Conservation (phyloP, 2,329 filamentous ascomycete genomes). For the Xylariales sp. region DNA sequence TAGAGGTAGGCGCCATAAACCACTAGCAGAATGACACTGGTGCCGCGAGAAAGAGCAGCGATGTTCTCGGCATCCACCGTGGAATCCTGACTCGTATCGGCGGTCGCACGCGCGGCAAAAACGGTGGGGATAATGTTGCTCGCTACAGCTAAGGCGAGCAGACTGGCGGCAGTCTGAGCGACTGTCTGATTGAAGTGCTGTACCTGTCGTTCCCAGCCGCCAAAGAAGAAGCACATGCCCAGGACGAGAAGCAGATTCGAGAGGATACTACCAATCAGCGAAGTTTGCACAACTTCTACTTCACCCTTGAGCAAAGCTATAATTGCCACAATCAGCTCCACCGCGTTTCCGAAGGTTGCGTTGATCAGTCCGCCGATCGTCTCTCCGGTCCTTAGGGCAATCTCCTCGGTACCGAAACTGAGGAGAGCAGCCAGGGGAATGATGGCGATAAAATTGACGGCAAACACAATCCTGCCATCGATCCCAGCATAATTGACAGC, state of each 20-base stretch:
- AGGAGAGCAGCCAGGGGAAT: constrained; percentile 84
- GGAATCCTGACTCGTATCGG: constrained; percentile 28
- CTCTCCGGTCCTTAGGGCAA: constrained; percentile 77
- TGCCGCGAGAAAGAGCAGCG: constrained; percentile 64
- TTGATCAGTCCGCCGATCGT: constrained; percentile 86
- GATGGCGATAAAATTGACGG: constrained; percentile 92
- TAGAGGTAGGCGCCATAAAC: constrained; percentile 81
- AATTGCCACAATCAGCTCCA: constrained; percentile 84
- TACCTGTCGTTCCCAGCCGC: constrained; percentile 71
- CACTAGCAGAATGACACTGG: constrained; percentile 73
- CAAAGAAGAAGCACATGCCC: constrained; percentile 91
- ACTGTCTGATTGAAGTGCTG: constrained; percentile 92
- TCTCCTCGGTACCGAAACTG: constrained; percentile 85
- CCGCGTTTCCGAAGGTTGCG: constrained; percentile 85
- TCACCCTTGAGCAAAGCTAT: constrained; percentile 72
- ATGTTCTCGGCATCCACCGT: constrained; percentile 55
- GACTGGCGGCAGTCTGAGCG: constrained; percentile 80
- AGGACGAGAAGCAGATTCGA: constrained; percentile 86
- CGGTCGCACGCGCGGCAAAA: constrained; percentile 55
- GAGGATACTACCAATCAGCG: constrained; percentile 84
- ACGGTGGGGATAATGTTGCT: constrained; percentile 87
- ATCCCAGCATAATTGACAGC: constrained; percentile 62
- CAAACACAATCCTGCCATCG: constrained; percentile 53
- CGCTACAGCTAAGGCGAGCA: constrained; percentile 74
- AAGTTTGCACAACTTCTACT: constrained; percentile 86